phyloP scores from a whole-genome alignment of 1,139 yeast species.

The Yamadazyma triangularis region DNA sequence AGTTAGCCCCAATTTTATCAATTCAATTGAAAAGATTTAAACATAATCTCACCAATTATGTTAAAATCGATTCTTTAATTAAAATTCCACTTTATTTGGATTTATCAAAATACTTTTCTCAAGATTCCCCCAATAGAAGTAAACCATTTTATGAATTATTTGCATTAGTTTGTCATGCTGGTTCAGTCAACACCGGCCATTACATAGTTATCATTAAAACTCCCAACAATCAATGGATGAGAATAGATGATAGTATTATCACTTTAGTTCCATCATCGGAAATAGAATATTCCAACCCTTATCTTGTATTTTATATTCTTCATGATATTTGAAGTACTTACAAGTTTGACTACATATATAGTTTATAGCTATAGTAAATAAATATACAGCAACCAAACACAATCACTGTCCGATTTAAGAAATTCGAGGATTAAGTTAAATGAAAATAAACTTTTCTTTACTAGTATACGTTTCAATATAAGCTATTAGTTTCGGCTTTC shows the following conservation, averaged over 20 bases:
- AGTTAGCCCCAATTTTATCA: conserved; percentile 72
- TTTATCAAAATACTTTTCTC: conserved; percentile 55
- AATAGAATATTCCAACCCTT: conserved; percentile 69
- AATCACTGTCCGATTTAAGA: too few relatives aligned
- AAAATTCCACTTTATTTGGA: conserved; percentile 69
- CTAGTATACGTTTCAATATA: too few relatives aligned
- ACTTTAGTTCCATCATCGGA: conserved; percentile 59
- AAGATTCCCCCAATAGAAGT: conserved; percentile 5
- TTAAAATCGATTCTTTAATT: conserved; percentile 75
- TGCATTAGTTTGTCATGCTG: conserved; percentile 85
- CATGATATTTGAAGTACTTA: conserved; percentile 27
- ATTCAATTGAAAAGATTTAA: conserved; percentile 87
- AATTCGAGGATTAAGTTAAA: too few relatives aligned
- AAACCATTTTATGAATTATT: conserved; percentile 59
- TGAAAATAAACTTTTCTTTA: too few relatives aligned
- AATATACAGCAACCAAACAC: too few relatives aligned
- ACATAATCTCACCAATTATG: conserved; percentile 57
- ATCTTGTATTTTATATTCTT: conserved; percentile 71
- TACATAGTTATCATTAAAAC: conserved; percentile 77
- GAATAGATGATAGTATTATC: conserved; percentile 88
- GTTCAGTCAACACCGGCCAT: conserved; percentile 93
- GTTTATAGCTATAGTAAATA: too few relatives aligned
- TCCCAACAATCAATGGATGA: conserved; percentile 75
- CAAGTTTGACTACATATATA: too few relatives aligned
- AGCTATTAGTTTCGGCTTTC: too few relatives aligned